A percentile compares a stretch with the other conserved stretches of the same genome.
Conservation (phyloP, 305 asterid genomes). For the Stenogyne calaminthoides region DNA sequence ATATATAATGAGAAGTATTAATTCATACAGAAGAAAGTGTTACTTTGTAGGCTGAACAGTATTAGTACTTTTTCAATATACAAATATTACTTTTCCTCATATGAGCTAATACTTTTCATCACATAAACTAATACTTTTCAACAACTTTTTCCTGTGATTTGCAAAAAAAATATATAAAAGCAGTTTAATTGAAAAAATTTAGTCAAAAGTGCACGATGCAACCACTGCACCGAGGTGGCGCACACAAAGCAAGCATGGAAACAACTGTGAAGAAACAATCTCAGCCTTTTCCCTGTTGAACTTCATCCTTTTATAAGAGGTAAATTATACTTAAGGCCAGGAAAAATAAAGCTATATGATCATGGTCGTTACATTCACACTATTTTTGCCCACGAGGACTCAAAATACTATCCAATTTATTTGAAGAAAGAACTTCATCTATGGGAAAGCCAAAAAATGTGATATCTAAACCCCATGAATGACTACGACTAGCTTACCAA, state of each 20-base stretch:
- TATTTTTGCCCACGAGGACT: background rate
- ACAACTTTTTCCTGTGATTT: too few species aligned
- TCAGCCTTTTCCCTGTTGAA: conserved; percentile 12
- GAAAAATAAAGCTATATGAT: conserved; percentile 7
- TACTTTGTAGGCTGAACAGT: too few species aligned
- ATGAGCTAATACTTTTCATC: too few species aligned
- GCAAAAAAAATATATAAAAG: too few species aligned
- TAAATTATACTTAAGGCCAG: background rate
- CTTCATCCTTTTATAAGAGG: background rate
- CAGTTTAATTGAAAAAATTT: too few species aligned
- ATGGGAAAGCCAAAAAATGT: background rate
- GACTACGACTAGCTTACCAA: conserved; percentile 42
- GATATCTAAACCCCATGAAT: background rate
- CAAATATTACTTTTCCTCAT: too few species aligned
- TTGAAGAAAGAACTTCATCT: background rate
- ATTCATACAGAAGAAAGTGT: too few species aligned
- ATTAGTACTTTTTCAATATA: too few species aligned
- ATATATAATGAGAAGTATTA: too few species aligned
- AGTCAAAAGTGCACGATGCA: too few species aligned
- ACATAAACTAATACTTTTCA: too few species aligned
- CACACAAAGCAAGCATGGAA: background rate
- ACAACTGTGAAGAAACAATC: conserved; percentile 22
- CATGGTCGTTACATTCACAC: background rate
- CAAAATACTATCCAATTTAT: background rate
- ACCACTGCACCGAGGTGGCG: too few species aligned